Evolutionary conservation across 257 asterid species (phyloP).

Genomic region (Scutellaria minor): DNA sequence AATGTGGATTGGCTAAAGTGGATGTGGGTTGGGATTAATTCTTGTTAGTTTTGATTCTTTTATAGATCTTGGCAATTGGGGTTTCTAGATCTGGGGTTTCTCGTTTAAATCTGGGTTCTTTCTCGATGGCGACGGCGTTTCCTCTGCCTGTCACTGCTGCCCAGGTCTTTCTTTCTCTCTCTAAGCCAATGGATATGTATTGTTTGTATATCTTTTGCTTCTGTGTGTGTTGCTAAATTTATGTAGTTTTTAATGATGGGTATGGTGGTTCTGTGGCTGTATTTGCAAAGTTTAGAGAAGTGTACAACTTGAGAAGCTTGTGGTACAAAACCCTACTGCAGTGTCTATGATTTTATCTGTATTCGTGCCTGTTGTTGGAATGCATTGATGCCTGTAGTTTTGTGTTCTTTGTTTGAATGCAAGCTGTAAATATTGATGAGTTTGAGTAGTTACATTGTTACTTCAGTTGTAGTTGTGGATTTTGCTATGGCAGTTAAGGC

Average conservation of each 20-base stretch:
- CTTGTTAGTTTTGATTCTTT: background rate
- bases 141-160: constrained; percentile 88
- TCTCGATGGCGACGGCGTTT: constrained; percentile 69
- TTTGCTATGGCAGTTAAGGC: constrained; percentile 12
- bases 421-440: background rate
- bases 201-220: background rate
- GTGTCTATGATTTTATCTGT: constrained; percentile 6
- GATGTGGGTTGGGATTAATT: constrained; percentile 32
- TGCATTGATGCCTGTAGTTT: constrained; percentile 9
- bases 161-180: constrained; percentile 54
- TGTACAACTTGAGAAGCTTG: constrained; percentile 27
- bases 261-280: constrained; percentile 31
- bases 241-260: constrained; percentile 9
- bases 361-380: constrained; percentile 1
- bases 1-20: constrained; percentile 43
- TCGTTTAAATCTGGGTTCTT: constrained; percentile 38
- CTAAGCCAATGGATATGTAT: constrained; percentile 15
- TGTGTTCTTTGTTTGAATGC: constrained; percentile 11
- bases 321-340: constrained; percentile 23
- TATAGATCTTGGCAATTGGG: constrained; percentile 55
- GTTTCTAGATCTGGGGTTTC: constrained; percentile 74
- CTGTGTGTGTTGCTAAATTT: constrained; percentile 9
- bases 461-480: background rate
- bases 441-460: background rate
- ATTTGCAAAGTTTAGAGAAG: constrained; percentile 18